phyloP scores from a whole-genome alignment of 2,329 filamentous ascomycete genomes.

The Fusarium citri region DNA sequence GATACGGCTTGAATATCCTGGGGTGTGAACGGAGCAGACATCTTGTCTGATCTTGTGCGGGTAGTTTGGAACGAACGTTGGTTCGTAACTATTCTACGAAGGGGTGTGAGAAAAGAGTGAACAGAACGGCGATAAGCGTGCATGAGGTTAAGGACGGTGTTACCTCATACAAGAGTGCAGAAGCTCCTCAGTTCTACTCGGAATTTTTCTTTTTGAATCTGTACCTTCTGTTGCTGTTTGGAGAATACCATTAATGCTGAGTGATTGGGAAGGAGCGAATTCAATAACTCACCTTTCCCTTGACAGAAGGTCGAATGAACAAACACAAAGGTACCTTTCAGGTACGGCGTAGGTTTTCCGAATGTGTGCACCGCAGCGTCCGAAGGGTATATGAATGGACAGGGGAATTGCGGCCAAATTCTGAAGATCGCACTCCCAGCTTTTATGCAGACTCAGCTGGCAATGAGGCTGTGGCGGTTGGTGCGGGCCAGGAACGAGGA shows the following conservation, averaged over 20 bases:
- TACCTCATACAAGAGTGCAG: background rate
- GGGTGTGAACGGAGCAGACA: constrained; percentile 67
- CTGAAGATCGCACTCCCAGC: background rate
- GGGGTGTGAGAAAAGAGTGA: constrained; percentile 23
- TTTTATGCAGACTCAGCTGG: constrained; percentile 17
- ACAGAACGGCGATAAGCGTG: background rate
- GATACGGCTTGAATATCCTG: constrained; percentile 78
- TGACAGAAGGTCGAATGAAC: background rate
- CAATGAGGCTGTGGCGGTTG: constrained; percentile 24
- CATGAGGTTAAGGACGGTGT: constrained; percentile 3
- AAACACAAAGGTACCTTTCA: background rate
- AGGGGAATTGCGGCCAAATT: background rate
- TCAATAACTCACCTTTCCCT: constrained; percentile 11
- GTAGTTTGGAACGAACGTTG: background rate
- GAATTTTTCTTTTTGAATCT: background rate
- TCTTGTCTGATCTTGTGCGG: constrained; percentile 17
- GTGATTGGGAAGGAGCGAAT: background rate
- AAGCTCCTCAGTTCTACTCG: constrained; percentile 6
- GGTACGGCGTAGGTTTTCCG: background rate
- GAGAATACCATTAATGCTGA: background rate
- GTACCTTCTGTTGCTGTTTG: background rate
- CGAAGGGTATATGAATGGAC: background rate
- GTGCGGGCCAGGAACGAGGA: constrained; percentile 20
- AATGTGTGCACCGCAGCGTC: background rate
- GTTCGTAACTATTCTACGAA: constrained; percentile 1